Evolutionary conservation across 495 filamentous ascomycete genomes (phyloP).

Genomic region (Penicillium mononematosum): DNA sequence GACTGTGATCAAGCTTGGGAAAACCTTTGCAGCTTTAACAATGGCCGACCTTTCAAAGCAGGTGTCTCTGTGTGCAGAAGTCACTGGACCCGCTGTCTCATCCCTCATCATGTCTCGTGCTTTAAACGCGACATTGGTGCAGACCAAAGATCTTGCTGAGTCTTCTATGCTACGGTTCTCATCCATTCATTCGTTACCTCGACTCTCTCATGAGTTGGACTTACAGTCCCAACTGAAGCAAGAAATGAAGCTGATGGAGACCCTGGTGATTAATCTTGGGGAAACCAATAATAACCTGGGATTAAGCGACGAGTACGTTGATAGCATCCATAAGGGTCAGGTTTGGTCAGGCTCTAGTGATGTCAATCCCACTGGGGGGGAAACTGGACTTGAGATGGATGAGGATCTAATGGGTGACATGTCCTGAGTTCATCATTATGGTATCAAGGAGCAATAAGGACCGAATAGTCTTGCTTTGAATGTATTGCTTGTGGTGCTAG

Average conservation of each 20-base stretch:
- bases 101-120: conserved; percentile 53
- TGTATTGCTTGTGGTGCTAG: neutral
- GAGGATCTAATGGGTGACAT: conserved; percentile 67
- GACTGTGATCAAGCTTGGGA: conserved; percentile 43
- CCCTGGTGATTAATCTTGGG: conserved; percentile 42
- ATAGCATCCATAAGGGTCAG: conserved; percentile 30
- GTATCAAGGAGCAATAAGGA: neutral
- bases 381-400: conserved; percentile 51
- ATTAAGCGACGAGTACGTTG: conserved; percentile 57
- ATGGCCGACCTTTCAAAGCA: conserved; percentile 41
- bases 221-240: conserved; percentile 36
- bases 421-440: neutral
- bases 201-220: conserved; percentile 44
- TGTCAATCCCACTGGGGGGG: conserved; percentile 15
- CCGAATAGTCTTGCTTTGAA: neutral
- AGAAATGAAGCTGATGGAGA: conserved; percentile 37
- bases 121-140: conserved; percentile 54
- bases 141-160: conserved; percentile 41
- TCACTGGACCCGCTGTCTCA: conserved; percentile 51
- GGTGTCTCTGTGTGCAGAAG: conserved; percentile 42
- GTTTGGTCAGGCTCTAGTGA: conserved; percentile 15
- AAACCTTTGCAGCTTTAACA: conserved; percentile 49
- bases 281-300: conserved; percentile 55
- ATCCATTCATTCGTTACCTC: conserved; percentile 12
- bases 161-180: conserved; percentile 43